These are phyloP conservation scores for Cystofilobasidium macerans DNA, from an alignment of 768 basidiomycete genomes.

Conservation along the genomic window DNA sequence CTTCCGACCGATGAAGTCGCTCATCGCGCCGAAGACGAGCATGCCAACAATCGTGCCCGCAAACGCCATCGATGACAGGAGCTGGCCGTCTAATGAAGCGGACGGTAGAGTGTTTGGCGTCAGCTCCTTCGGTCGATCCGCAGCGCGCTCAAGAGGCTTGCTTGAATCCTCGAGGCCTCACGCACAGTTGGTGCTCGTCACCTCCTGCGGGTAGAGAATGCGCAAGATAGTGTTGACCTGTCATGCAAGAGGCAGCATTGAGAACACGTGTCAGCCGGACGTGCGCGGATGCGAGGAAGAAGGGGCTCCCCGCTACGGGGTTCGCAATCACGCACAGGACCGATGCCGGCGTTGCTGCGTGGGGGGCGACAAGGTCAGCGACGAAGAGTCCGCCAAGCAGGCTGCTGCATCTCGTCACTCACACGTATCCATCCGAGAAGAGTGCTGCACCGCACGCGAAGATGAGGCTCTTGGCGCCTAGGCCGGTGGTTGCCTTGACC, in stretches of 20 bases:
- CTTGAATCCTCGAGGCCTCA: not conserved
- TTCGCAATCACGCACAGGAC: conserved; percentile 5
- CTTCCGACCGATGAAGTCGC: conserved; percentile 74
- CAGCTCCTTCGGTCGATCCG: not conserved
- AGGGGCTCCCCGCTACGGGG: too few species aligned
- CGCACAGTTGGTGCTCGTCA: conserved; percentile 43
- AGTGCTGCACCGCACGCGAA: conserved; percentile 3
- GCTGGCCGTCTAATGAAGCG: conserved; percentile 42
- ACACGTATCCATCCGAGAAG: not conserved
- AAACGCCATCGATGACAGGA: conserved; percentile 61
- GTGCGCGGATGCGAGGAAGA: too few species aligned
- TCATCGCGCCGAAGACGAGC: conserved; percentile 52
- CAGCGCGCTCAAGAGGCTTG: too few species aligned
- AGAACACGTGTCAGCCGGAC: not conserved
- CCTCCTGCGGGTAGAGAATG: conserved; percentile 52
- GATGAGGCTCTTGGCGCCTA: not conserved
- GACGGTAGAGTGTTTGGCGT: not conserved
- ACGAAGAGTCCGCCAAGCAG: not conserved
- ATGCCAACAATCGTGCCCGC: conserved; percentile 59
- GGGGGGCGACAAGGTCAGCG: not conserved
- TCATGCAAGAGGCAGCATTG: conserved; percentile 29
- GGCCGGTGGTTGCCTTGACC: conserved; percentile 11
- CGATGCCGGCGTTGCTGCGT: conserved; percentile 2
- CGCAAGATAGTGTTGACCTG: conserved; percentile 44
- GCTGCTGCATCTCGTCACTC: too few species aligned